Conservation (phyloP, 1,139 yeast species). For the Candida freyschussii region DNA sequence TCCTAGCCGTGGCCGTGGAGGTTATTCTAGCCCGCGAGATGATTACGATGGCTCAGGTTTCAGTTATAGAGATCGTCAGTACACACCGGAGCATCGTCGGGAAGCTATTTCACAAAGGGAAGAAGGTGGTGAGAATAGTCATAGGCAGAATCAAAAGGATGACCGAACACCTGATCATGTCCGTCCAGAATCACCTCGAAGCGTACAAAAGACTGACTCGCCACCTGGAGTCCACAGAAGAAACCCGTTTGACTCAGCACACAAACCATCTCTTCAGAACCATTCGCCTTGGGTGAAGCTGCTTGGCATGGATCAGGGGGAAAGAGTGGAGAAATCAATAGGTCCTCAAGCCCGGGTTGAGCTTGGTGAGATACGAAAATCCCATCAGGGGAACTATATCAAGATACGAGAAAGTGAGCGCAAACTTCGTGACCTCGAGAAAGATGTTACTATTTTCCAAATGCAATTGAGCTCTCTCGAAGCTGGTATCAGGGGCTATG, state of each 20-base stretch:
- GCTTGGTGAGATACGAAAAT: conserved; percentile 11
- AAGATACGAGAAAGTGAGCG: conserved; percentile 7
- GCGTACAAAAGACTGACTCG: too few relatives aligned
- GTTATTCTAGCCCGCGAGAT: conserved; percentile 1
- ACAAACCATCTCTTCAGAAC: conserved; percentile 5
- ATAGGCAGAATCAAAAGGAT: too few relatives aligned
- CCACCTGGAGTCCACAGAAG: too few relatives aligned
- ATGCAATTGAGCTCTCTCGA: conserved; percentile 13
- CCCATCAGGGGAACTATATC: conserved; percentile 12
- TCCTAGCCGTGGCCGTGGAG: conserved; percentile 1
- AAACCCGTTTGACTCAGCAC: too few relatives aligned
- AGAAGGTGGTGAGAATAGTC: neutral
- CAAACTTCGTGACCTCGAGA: conserved; percentile 9
- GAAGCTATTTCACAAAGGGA: too few relatives aligned
- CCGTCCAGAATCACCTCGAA: too few relatives aligned
- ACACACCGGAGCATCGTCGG: conserved; percentile 1
- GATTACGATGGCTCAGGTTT: neutral
- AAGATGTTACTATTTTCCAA: conserved; percentile 8
- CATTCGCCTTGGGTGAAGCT: conserved; percentile 14
- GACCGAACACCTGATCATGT: too few relatives aligned
- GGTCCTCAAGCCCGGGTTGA: conserved; percentile 7
- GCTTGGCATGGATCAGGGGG: conserved; percentile 14
- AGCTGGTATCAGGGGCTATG: conserved; percentile 13
- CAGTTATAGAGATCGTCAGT: neutral
- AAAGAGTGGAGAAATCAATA: conserved; percentile 7